These are phyloP conservation scores for Lepiota subincarnata DNA, from an alignment of 768 basidiomycete genomes.

Conservation along the genomic window DNA sequence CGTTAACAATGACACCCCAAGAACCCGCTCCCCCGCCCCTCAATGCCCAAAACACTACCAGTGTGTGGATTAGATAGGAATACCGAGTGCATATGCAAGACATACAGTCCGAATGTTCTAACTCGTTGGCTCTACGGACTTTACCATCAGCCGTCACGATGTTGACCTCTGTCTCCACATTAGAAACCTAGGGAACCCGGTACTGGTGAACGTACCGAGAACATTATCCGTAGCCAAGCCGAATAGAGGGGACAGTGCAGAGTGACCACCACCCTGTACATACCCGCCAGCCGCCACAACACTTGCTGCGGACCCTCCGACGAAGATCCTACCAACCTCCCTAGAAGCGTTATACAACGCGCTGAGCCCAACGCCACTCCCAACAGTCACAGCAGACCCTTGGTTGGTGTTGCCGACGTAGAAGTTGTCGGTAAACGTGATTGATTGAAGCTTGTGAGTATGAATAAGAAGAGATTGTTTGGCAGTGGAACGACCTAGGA, in stretches of 20 bases:
- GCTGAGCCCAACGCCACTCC: slow-evolving; percentile 42
- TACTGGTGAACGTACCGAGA: no score
- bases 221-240: slow-evolving; percentile 32
- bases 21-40: slow-evolving; percentile 31
- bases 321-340: slow-evolving; percentile 32
- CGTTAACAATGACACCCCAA: slow-evolving; percentile 19
- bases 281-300: slow-evolving; percentile 48
- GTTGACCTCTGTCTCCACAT: slow-evolving; percentile 40
- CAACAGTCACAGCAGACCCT: slow-evolving; percentile 25
- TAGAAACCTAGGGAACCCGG: neutral
- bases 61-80: no score
- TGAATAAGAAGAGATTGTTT: slow-evolving; percentile 35
- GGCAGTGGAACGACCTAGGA: slow-evolving; percentile 41
- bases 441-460: slow-evolving; percentile 30
- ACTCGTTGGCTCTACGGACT: no score
- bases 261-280: slow-evolving; percentile 42
- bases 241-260: slow-evolving; percentile 30
- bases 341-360: slow-evolving; percentile 37
- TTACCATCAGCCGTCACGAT: slow-evolving; percentile 35
- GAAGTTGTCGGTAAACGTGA: slow-evolving; percentile 27
- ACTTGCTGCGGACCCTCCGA: slow-evolving; percentile 40
- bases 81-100: no score
- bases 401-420: neutral
- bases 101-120: no score
- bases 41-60: slow-evolving; percentile 35